Evolutionary conservation across 306 rosid species (phyloP).

Genomic region (Astragalus glycyphyllos): DNA sequence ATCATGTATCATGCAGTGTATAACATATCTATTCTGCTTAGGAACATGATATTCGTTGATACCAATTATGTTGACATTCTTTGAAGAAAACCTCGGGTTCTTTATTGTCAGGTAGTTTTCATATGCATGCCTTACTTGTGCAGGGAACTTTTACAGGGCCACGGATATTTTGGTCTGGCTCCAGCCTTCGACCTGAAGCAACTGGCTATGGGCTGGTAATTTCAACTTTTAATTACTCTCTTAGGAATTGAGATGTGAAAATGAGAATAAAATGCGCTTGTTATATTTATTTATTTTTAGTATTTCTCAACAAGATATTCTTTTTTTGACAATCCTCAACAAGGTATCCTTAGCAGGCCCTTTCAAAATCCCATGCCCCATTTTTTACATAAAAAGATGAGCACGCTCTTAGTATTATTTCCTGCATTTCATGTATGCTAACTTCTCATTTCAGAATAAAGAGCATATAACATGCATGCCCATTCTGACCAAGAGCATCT

Average conservation of each 20-base stretch:
- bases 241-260: conserved; percentile 30
- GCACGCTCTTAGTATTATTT: neutral
- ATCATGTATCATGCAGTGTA: conserved; percentile 1
- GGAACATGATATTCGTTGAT: conserved; percentile 21
- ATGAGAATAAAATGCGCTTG: conserved; percentile 23
- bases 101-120: conserved; percentile 43
- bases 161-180: conserved; percentile 98
- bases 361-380: conserved; percentile 5
- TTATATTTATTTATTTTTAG: neutral
- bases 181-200: conserved; percentile 99
- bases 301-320: conserved; percentile 18
- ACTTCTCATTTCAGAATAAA: conserved; percentile 32
- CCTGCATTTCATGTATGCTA: conserved; percentile 13
- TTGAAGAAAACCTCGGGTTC: conserved; percentile 30
- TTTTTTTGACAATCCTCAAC: neutral
- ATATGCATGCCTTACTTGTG: conserved; percentile 64
- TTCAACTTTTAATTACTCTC: conserved; percentile 40
- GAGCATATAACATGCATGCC: conserved; percentile 22
- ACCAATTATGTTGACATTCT: conserved; percentile 24
- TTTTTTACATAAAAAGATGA: neutral
- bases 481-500: conserved; percentile 15
- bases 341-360: conserved; percentile 20
- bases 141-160: conserved; percentile 99
- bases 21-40: conserved; percentile 30
- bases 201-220: conserved; percentile 99